Percentiles rank a stretch among this genome's conserved stretches.
These are phyloP conservation scores for Petunia axillaris DNA, from an alignment of 257 asterid species.

Conservation along the genomic window DNA sequence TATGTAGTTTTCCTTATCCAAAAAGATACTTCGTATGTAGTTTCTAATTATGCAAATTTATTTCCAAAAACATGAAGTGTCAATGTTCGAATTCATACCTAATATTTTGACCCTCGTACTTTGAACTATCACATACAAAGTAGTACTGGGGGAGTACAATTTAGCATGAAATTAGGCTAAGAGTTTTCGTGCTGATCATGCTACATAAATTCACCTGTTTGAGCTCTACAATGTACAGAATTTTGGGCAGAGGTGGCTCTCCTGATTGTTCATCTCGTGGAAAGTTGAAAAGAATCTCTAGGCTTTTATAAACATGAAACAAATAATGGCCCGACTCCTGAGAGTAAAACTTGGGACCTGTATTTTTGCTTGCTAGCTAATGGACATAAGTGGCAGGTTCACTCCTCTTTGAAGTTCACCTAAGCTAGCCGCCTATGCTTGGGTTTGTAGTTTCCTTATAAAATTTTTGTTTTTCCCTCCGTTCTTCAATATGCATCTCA, in stretches of 20 bases:
- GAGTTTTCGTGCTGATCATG: too few species aligned
- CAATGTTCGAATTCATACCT: too few species aligned
- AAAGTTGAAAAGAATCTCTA: background rate
- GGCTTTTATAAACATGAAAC: background rate
- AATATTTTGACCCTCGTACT: too few species aligned
- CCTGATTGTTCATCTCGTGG: background rate
- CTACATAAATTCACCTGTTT: too few species aligned
- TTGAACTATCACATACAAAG: too few species aligned
- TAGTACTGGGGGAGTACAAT: too few species aligned
- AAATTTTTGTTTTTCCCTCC: background rate
- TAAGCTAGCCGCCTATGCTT: background rate
- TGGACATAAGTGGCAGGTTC: background rate
- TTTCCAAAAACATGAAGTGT: too few species aligned
- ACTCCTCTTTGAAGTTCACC: background rate
- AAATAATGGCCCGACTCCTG: background rate
- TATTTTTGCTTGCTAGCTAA: background rate
- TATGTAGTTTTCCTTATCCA: too few species aligned
- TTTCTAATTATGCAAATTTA: too few species aligned
- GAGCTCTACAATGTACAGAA: background rate
- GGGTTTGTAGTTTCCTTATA: background rate
- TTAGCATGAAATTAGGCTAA: background rate
- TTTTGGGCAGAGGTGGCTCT: background rate
- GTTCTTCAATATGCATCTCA: background rate
- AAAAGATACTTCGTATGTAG: too few species aligned
- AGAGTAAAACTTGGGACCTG: background rate